phyloP scores from a whole-genome alignment of 805 yeast genomes.

The Wickerhamiella parazyma region DNA sequence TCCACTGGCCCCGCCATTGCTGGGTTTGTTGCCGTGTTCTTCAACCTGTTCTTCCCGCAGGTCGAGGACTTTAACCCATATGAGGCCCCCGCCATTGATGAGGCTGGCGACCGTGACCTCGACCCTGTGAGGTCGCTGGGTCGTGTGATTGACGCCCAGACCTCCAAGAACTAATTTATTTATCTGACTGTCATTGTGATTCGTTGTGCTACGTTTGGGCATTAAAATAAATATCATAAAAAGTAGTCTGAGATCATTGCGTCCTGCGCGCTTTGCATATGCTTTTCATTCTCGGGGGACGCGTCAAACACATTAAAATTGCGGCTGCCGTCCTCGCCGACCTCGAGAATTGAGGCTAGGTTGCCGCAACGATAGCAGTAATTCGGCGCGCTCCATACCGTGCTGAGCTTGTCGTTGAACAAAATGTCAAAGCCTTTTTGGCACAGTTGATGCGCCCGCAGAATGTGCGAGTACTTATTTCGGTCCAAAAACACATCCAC shows the following conservation, averaged over 20 bases:
- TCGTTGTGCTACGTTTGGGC: background rate
- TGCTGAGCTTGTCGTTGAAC: conserved; percentile 80
- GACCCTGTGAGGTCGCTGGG: background rate
- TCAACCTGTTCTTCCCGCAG: conserved; percentile 51
- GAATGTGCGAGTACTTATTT: conserved; percentile 65
- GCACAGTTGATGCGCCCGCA: conserved; percentile 92
- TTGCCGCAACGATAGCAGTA: conserved; percentile 96
- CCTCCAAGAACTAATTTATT: background rate
- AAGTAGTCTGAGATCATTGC: conserved; percentile 20
- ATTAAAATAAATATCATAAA: conserved; percentile 7
- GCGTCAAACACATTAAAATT: conserved; percentile 91
- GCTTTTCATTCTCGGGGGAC: conserved; percentile 77
- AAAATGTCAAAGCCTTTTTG: conserved; percentile 91
- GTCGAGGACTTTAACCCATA: conserved; percentile 24
- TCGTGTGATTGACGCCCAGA: background rate
- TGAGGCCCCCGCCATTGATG: conserved; percentile 4
- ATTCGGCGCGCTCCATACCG: conserved; percentile 98
- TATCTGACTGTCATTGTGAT: background rate
- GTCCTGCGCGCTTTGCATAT: conserved; percentile 21
- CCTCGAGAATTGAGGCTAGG: conserved; percentile 91
- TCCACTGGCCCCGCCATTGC: conserved; percentile 62
- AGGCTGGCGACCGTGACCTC: background rate
- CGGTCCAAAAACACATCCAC: conserved; percentile 72
- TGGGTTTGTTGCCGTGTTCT: conserved; percentile 48
- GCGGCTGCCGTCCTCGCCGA: conserved; percentile 51